Conservation (phyloP, 1,284 basidiomycete genomes). For the Mycosarcoma maydis region DNA sequence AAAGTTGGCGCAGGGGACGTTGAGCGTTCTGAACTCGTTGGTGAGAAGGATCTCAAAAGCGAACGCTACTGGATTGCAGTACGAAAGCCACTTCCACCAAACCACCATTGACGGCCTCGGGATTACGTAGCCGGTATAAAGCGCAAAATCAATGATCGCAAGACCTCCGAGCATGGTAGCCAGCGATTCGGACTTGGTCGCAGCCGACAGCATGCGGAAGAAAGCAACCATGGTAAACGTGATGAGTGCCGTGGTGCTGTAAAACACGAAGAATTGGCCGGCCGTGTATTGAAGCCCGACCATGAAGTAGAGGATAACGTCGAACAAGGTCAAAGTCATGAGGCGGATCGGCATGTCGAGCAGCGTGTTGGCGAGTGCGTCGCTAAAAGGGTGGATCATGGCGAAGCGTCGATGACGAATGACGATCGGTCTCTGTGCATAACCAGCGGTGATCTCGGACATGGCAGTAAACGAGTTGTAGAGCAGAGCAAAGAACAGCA, state of each 20-base stretch:
- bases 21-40: constrained; percentile 69
- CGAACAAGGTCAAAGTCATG: constrained; percentile 67
- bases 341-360: constrained; percentile 68
- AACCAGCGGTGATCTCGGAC: constrained; percentile 54
- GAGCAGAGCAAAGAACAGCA: constrained; percentile 74
- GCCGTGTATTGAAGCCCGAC: constrained; percentile 45
- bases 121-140: constrained; percentile 58
- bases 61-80: constrained; percentile 72
- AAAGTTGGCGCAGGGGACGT: constrained; percentile 44
- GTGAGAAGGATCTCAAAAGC: constrained; percentile 76
- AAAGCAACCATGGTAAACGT: constrained; percentile 50
- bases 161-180: constrained; percentile 52
- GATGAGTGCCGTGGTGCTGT: constrained; percentile 73
- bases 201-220: constrained; percentile 53
- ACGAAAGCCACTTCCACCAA: constrained; percentile 80
- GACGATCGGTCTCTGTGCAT: constrained; percentile 58
- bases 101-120: constrained; percentile 75
- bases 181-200: constrained; percentile 49
- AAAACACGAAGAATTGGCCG: constrained; percentile 67
- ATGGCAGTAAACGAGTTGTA: constrained; percentile 69
- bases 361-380: constrained; percentile 51
- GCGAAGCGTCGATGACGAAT: constrained; percentile 53
- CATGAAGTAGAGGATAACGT: constrained; percentile 67
- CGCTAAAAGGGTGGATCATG: constrained; percentile 63
- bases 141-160: constrained; percentile 49